These are phyloP conservation scores for Leptodontidium sp. DNA, from an alignment of 2,329 filamentous ascomycete genomes.

Conservation along the genomic window DNA sequence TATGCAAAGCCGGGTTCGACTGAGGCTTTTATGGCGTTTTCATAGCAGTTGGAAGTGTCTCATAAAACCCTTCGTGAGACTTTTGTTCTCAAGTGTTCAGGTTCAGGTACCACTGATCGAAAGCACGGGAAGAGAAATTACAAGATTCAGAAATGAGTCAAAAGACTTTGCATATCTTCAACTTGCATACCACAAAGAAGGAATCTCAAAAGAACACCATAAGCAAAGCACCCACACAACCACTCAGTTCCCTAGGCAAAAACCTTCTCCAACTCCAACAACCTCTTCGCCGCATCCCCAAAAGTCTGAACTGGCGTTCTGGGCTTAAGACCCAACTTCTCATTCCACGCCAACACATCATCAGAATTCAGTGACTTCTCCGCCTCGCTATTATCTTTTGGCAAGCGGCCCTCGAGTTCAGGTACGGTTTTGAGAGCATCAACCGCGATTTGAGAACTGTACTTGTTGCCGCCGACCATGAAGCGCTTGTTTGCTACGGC, in stretches of 20 bases:
- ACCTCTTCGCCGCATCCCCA: slow-evolving; percentile 40
- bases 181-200: no score
- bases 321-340: slow-evolving; percentile 34
- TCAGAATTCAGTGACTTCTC: slow-evolving; percentile 31
- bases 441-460: slow-evolving; percentile 36
- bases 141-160: no score
- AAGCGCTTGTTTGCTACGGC: slow-evolving; percentile 40
- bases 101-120: no score
- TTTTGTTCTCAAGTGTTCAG: no score
- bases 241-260: neutral
- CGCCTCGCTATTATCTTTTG: slow-evolving; percentile 41
- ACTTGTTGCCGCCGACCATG: slow-evolving; percentile 32
- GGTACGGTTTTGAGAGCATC: slow-evolving; percentile 39
- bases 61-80: no score
- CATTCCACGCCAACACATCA: slow-evolving; percentile 38
- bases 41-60: no score
- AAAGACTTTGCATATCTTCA: no score
- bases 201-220: neutral
- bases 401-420: slow-evolving; percentile 41
- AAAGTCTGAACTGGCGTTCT: slow-evolving; percentile 40
- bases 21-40: no score
- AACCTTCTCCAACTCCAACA: slow-evolving; percentile 40
- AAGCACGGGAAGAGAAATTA: no score
- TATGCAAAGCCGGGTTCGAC: no score
- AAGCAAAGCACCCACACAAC: neutral